Evolutionary conservation across 1,139 yeast species (phyloP).

Genomic region (Hansenula sp.): DNA sequence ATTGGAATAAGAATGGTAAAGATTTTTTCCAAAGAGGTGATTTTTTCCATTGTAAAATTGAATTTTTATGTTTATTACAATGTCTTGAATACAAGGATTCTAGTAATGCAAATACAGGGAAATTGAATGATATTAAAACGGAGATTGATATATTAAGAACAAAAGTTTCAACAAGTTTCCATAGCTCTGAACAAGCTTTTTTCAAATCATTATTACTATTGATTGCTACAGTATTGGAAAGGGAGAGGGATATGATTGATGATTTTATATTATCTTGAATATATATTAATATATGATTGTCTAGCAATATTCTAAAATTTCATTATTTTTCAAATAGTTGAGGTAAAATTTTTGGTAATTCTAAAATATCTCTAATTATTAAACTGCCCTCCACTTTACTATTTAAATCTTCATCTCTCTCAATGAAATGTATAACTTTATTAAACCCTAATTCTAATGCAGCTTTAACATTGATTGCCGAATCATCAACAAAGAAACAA

Average conservation of each 20-base stretch:
- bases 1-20: neutral
- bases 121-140: too few species aligned
- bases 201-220: neutral
- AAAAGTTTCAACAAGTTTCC: neutral
- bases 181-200: neutral
- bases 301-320: neutral
- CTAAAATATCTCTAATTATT: constrained; percentile 42
- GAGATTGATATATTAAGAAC: neutral
- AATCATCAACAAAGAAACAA: constrained; percentile 79
- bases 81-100: neutral
- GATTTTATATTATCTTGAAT: too few species aligned
- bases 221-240: neutral
- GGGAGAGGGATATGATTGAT: too few species aligned
- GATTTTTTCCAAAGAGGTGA: neutral
- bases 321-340: constrained; percentile 37
- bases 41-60: neutral
- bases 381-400: constrained; percentile 36
- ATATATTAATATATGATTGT: too few species aligned
- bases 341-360: constrained; percentile 42
- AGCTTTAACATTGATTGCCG: constrained; percentile 54
- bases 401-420: constrained; percentile 31
- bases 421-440: constrained; percentile 37
- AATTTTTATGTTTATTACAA: neutral
- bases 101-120: too few species aligned
- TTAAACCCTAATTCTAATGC: constrained; percentile 41